phyloP scores from a whole-genome alignment of 495 filamentous ascomycete species.

The Neurospora sp. region DNA sequence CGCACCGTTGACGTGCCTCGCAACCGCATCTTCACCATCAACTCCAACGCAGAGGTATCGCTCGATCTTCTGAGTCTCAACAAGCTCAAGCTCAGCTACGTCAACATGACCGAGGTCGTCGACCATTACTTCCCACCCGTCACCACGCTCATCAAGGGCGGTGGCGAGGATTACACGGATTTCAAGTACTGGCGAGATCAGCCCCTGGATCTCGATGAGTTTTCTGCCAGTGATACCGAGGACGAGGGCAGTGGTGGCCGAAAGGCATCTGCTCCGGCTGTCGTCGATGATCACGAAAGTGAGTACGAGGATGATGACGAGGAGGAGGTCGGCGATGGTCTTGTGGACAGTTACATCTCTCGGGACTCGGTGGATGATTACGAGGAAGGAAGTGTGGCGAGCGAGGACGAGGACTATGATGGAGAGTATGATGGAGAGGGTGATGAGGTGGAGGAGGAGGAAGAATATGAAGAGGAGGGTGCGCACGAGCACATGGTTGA shows the following conservation, averaged over 20 bases:
- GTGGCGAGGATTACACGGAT: slow-evolving; percentile 79
- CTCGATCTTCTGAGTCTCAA: slow-evolving; percentile 83
- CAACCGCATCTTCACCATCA: slow-evolving; percentile 96
- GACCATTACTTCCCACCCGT: slow-evolving; percentile 95
- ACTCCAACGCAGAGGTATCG: slow-evolving; percentile 94
- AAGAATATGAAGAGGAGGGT: slow-evolving; percentile 19
- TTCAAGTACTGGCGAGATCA: slow-evolving; percentile 81
- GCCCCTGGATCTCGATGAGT: slow-evolving; percentile 64
- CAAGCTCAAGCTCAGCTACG: slow-evolving; percentile 93
- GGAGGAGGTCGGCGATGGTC: slow-evolving; percentile 29
- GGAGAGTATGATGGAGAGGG: slow-evolving; percentile 25
- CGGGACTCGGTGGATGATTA: slow-evolving; percentile 42
- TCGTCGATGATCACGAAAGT: slow-evolving; percentile 37
- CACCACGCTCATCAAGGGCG: slow-evolving; percentile 61
- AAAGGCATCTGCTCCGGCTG: slow-evolving; percentile 29
- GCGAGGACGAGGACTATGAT: slow-evolving; percentile 28
- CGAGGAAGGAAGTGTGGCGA: slow-evolving; percentile 33
- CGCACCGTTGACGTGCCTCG: slow-evolving; percentile 90
- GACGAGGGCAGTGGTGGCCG: slow-evolving; percentile 37
- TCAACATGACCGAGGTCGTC: slow-evolving; percentile 89
- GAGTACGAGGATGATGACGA: slow-evolving; percentile 31
- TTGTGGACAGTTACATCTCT: slow-evolving; percentile 53
- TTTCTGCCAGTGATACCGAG: slow-evolving; percentile 66
- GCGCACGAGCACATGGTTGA: slow-evolving; percentile 17
- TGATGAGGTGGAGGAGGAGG: slow-evolving; percentile 28